Evolutionary conservation across 208 protist species (phyloP).

Genomic region (Leishmania amazonensis): DNA sequence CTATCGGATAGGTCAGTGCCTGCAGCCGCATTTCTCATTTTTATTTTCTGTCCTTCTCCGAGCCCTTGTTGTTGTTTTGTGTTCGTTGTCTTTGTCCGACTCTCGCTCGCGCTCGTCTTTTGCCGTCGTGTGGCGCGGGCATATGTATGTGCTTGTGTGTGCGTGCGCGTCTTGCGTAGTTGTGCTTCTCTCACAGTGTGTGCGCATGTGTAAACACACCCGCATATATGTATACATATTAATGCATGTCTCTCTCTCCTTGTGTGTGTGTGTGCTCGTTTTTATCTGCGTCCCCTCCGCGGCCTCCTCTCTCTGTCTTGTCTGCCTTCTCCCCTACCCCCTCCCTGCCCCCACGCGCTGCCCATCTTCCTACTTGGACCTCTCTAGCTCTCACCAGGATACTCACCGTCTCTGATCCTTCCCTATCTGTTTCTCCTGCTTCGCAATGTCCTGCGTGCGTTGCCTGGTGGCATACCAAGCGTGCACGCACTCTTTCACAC

Average conservation of each 20-base stretch:
- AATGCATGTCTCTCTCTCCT: not conserved
- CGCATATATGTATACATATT: too few relatives aligned
- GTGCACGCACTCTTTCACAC: not conserved
- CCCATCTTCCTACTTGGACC: not conserved
- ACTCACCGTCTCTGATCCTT: not conserved
- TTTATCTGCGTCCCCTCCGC: not conserved
- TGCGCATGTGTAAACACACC: not conserved
- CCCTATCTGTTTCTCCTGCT: not conserved
- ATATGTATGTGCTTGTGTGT: not conserved
- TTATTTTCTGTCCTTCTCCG: not conserved
- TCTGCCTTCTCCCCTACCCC: not conserved
- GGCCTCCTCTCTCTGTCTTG: not conserved
- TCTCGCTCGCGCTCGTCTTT: not conserved
- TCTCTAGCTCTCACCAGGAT: not conserved
- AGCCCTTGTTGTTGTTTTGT: not conserved
- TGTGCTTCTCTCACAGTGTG: not conserved
- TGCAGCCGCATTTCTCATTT: not conserved
- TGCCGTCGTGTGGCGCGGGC: not conserved
- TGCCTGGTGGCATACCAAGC: not conserved
- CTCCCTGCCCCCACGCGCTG: not conserved
- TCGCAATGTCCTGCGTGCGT: not conserved
- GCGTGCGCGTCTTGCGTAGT: not conserved
- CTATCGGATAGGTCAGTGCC: not conserved
- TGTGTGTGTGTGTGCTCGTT: not conserved
- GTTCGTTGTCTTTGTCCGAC: not conserved